Conservation (phyloP, 352 stramenopile genomes). For the Blastocystis sp. region DNA sequence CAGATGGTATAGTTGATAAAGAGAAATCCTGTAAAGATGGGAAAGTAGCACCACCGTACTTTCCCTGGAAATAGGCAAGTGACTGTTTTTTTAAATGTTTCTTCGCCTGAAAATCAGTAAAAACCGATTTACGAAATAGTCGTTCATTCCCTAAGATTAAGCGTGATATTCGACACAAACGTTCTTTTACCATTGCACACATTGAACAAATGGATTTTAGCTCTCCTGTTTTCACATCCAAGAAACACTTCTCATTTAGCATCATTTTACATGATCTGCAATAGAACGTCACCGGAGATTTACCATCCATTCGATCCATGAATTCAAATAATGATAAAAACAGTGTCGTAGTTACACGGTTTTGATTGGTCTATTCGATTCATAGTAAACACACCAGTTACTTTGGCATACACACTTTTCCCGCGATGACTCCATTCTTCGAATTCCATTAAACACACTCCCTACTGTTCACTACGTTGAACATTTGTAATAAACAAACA, state of each 20-base stretch:
- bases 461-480: no score
- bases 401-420: no score
- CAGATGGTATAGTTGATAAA: not conserved
- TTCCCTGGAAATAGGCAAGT: not conserved
- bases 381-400: no score
- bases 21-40: not conserved
- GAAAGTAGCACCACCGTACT: not conserved
- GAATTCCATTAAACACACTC: no score
- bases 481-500: conserved; percentile 13
- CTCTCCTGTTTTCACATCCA: not conserved
- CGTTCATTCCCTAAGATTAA: not conserved
- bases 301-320: not conserved
- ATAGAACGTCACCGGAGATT: conserved; percentile 1
- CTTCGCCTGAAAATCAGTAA: not conserved
- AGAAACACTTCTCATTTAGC: conserved; percentile 55
- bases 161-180: not conserved
- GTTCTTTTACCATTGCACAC: not conserved
- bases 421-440: no score
- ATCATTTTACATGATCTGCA: conserved; percentile 32
- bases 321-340: not conserved
- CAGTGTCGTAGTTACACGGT: not conserved
- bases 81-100: not conserved
- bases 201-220: conserved; percentile 37
- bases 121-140: not conserved
- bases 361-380: no score